phyloP scores from a whole-genome alignment of 2,329 filamentous ascomycete genomes.

The Sclerotinia spermophila region DNA sequence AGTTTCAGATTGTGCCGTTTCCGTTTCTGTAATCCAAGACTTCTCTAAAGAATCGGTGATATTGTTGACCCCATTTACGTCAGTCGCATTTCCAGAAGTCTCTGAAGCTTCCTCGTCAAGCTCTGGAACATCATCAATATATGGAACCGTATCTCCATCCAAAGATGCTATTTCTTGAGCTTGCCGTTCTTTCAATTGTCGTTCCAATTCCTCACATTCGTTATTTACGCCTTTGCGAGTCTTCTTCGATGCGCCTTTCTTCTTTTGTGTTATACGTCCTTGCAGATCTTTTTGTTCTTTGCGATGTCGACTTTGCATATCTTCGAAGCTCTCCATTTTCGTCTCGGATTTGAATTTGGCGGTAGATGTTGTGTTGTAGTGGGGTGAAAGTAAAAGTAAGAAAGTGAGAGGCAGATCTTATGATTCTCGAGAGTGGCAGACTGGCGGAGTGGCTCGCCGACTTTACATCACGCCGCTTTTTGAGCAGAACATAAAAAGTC shows the following conservation, averaged over 20 bases:
- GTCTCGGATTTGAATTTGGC: not conserved
- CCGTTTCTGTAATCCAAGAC: conserved; percentile 27
- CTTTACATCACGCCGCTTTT: not conserved
- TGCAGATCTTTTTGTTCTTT: conserved; percentile 88
- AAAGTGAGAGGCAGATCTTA: not conserved
- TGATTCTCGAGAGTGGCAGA: not conserved
- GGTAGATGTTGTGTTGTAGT: not conserved
- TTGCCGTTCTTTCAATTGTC: conserved; percentile 63
- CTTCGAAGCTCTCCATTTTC: conserved; percentile 60
- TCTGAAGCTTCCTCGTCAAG: conserved; percentile 22
- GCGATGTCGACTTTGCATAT: conserved; percentile 73
- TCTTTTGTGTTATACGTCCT: conserved; percentile 84
- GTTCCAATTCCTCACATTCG: conserved; percentile 70
- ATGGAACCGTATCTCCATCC: conserved; percentile 31
- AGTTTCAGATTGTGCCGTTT: conserved; percentile 26
- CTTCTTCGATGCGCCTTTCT: conserved; percentile 93
- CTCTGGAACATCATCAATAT: conserved; percentile 24
- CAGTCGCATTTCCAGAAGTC: conserved; percentile 3
- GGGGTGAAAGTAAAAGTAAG: not conserved
- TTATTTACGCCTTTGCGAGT: conserved; percentile 70
- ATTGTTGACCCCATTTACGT: conserved; percentile 22
- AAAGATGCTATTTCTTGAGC: conserved; percentile 53
- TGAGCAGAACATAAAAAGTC: not conserved
- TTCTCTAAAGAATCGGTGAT: conserved; percentile 27
- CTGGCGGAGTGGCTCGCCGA: not conserved